These are phyloP conservation scores for Sechiopsis laciniata DNA, from an alignment of 306 rosid species.

Conservation along the genomic window DNA sequence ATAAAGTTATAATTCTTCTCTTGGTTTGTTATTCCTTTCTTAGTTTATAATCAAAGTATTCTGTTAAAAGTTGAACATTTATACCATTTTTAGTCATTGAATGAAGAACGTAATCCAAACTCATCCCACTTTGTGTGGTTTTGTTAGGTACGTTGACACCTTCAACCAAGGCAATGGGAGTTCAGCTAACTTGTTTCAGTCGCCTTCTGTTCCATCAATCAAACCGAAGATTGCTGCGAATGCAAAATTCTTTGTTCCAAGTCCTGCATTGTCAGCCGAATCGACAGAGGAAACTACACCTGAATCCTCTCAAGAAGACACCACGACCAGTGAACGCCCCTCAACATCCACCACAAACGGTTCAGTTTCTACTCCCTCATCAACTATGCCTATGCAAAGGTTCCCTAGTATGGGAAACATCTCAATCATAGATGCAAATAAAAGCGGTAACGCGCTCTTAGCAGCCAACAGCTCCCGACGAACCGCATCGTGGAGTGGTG, in stretches of 20 bases:
- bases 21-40: neutral
- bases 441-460: slow-evolving; percentile 24
- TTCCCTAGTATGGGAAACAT: slow-evolving; percentile 64
- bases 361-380: slow-evolving; percentile 33
- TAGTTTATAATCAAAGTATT: slow-evolving; percentile 9
- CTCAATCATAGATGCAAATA: slow-evolving; percentile 28
- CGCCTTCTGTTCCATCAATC: slow-evolving; percentile 57
- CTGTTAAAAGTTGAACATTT: neutral
- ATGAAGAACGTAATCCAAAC: neutral
- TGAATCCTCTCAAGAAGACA: slow-evolving; percentile 55
- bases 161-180: slow-evolving; percentile 75
- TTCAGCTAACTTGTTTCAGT: slow-evolving; percentile 59
- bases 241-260: slow-evolving; percentile 74
- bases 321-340: slow-evolving; percentile 31
- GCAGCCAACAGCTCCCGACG: slow-evolving; percentile 50
- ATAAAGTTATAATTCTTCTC: neutral
- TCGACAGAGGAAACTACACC: slow-evolving; percentile 50
- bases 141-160: slow-evolving; percentile 85
- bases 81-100: neutral
- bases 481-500: slow-evolving; percentile 84
- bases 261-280: slow-evolving; percentile 47
- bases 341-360: slow-evolving; percentile 42
- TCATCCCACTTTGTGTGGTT: slow-evolving; percentile 15
- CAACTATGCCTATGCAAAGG: slow-evolving; percentile 38
- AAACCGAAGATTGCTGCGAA: slow-evolving; percentile 56